These are phyloP conservation scores for Sarocladium strictum DNA, from an alignment of 2,329 filamentous ascomycete genomes.

Conservation along the genomic window DNA sequence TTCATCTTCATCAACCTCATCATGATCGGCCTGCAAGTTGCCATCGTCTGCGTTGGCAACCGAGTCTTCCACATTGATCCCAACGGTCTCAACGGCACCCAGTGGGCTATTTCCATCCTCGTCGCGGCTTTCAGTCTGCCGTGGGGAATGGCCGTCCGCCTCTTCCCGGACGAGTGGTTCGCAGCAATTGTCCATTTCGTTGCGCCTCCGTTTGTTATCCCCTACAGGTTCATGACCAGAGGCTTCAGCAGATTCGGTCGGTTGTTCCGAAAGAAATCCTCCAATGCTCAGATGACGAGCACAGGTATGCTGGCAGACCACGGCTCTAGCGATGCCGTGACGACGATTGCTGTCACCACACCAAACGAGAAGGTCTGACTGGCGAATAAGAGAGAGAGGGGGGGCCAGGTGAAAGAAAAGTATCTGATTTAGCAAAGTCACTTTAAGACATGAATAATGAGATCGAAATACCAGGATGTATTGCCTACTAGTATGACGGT, in stretches of 20 bases:
- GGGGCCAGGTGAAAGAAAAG: no score
- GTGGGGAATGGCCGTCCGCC: constrained; percentile 40
- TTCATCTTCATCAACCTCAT: constrained; percentile 50
- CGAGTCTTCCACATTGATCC: constrained; percentile 44
- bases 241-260: constrained; percentile 14
- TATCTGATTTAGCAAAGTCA: no score
- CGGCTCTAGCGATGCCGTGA: neutral
- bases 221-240: constrained; percentile 18
- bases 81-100: constrained; percentile 30
- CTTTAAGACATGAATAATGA: no score
- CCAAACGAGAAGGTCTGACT: neutral
- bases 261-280: neutral
- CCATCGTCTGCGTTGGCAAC: constrained; percentile 51
- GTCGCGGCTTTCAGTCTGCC: constrained; percentile 43
- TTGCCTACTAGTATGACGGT: no score
- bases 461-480: no score
- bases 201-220: constrained; percentile 22
- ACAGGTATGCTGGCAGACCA: neutral
- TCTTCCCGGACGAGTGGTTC: constrained; percentile 41
- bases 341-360: neutral
- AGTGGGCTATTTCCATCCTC: constrained; percentile 49
- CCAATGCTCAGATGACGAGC: neutral
- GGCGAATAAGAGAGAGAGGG: no score
- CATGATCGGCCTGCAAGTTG: constrained; percentile 51
- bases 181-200: constrained; percentile 23